These are phyloP conservation scores for Melastoma malabathricum DNA, from an alignment of 345 rosid genomes.

Conservation along the genomic window DNA sequence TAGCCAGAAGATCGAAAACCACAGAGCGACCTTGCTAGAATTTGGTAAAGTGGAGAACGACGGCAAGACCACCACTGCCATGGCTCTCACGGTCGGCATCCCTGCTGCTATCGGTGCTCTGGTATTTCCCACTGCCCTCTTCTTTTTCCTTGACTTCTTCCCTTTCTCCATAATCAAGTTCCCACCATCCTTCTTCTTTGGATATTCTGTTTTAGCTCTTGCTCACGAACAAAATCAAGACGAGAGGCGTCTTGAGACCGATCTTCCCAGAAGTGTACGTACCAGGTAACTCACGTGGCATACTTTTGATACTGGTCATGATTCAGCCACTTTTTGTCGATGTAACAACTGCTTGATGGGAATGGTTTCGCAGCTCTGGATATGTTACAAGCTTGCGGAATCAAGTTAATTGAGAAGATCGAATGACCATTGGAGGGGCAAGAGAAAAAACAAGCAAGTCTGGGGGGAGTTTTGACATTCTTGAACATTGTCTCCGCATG, in stretches of 20 bases:
- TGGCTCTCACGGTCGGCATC: conserved; percentile 88
- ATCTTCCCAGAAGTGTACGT: conserved; percentile 68
- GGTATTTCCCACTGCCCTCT: conserved; percentile 26
- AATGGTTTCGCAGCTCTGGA: conserved; percentile 59
- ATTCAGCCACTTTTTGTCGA: too few species aligned
- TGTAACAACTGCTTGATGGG: too few species aligned
- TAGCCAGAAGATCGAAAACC: conserved; percentile 33
- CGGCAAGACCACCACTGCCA: conserved; percentile 55
- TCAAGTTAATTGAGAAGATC: conserved; percentile 55
- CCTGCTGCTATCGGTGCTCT: conserved; percentile 83
- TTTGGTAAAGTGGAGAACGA: conserved; percentile 42
- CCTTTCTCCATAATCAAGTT: too few species aligned
- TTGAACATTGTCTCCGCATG: too few species aligned
- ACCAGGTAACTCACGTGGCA: conserved; percentile 31
- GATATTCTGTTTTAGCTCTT: conserved; percentile 40
- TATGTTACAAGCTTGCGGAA: conserved; percentile 58
- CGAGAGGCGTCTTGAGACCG: conserved; percentile 75
- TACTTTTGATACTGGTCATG: neutral
- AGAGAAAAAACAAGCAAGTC: too few species aligned
- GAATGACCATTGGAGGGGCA: too few species aligned
- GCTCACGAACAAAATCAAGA: conserved; percentile 61
- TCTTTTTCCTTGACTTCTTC: neutral
- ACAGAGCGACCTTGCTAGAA: conserved; percentile 62
- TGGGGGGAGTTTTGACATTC: too few species aligned
- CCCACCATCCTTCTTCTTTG: too few species aligned